Percentiles rank a stretch among this genome's conserved stretches.
Evolutionary conservation across 208 protist species (phyloP).

Genomic region (Herpetomonas tarakana): DNA sequence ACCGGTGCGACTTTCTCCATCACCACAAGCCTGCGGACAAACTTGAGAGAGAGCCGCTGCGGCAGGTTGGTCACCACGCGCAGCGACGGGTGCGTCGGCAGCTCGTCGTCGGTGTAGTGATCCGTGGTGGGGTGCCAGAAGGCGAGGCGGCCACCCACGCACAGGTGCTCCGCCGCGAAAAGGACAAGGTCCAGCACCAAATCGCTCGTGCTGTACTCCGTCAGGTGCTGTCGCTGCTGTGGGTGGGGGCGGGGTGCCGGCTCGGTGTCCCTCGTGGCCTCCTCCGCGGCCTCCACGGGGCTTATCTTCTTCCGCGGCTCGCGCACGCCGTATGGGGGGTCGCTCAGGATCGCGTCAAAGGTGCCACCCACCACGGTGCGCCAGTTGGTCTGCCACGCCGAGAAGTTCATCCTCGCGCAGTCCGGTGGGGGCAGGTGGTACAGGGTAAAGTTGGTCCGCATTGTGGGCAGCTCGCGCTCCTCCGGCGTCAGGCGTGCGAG

Average conservation of each 20-base stretch:
- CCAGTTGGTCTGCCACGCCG: constrained; percentile 39
- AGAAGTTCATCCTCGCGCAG: constrained; percentile 83
- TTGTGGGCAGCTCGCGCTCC: constrained; percentile 41
- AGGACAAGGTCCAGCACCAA: constrained; percentile 89
- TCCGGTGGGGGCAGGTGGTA: constrained; percentile 74
- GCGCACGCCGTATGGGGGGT: constrained; percentile 91
- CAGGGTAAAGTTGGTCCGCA: constrained; percentile 89
- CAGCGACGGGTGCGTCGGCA: constrained; percentile 92
- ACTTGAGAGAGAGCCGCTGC: constrained; percentile 85
- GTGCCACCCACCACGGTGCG: constrained; percentile 29
- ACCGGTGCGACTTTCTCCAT: constrained; percentile 46
- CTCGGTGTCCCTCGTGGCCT: background rate
- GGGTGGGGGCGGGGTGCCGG: background rate
- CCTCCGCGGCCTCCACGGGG: background rate
- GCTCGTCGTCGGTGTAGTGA: constrained; percentile 80
- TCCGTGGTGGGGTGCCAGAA: constrained; percentile 95
- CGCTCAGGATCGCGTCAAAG: constrained; percentile 91
- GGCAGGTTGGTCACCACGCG: constrained; percentile 61
- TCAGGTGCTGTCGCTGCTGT: background rate
- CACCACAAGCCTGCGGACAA: constrained; percentile 69
- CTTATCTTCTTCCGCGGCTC: constrained; percentile 62
- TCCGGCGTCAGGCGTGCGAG: constrained; percentile 30
- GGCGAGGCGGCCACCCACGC: constrained; percentile 84
- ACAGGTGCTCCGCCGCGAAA: constrained; percentile 87
- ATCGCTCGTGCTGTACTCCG: constrained; percentile 48